Percentiles rank a stretch among this genome's conserved stretches.
These are phyloP conservation scores for Fusarium verrucosum DNA, from an alignment of 2,329 filamentous ascomycete species.

Conservation along the genomic window DNA sequence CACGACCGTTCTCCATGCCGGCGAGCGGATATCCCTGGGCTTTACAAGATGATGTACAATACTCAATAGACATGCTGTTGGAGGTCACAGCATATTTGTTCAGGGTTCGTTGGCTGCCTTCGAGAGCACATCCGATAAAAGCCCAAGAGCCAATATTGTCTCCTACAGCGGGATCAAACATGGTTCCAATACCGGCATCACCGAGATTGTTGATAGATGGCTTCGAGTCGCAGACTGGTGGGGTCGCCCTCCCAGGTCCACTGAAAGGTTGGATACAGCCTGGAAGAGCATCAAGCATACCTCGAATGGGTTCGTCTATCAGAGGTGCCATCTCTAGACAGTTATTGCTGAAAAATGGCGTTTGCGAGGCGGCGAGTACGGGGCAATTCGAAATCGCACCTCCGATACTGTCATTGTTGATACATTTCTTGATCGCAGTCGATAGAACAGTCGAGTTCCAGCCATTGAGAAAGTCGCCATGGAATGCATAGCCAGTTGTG, in stretches of 20 bases:
- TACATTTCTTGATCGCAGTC: conserved; percentile 31
- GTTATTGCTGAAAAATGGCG: conserved; percentile 31
- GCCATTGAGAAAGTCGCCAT: conserved; percentile 39
- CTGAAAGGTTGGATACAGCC: conserved; percentile 32
- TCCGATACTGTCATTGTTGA: conserved; percentile 32
- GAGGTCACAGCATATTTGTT: conserved; percentile 30
- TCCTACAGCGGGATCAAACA: conserved; percentile 30
- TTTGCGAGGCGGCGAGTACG: conserved; percentile 32
- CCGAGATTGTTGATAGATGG: conserved; percentile 25
- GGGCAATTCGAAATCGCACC: conserved; percentile 29
- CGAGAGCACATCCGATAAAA: conserved; percentile 32
- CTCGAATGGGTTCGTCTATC: conserved; percentile 30
- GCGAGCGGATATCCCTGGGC: conserved; percentile 34
- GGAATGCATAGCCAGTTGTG: conserved; percentile 38
- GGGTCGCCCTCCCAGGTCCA: conserved; percentile 23
- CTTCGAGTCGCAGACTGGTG: conserved; percentile 7
- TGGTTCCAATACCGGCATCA: conserved; percentile 5
- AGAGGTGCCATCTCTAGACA: conserved; percentile 36
- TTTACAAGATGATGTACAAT: conserved; percentile 35
- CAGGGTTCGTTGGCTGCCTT: conserved; percentile 24
- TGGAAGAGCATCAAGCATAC: conserved; percentile 29
- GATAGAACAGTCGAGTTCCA: conserved; percentile 32
- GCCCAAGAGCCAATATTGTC: conserved; percentile 34
- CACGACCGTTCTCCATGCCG: conserved; percentile 34
- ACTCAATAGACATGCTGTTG: conserved; percentile 33